phyloP scores from a whole-genome alignment of 371 early-diverging fungal species.

The Mortierella sp. region DNA sequence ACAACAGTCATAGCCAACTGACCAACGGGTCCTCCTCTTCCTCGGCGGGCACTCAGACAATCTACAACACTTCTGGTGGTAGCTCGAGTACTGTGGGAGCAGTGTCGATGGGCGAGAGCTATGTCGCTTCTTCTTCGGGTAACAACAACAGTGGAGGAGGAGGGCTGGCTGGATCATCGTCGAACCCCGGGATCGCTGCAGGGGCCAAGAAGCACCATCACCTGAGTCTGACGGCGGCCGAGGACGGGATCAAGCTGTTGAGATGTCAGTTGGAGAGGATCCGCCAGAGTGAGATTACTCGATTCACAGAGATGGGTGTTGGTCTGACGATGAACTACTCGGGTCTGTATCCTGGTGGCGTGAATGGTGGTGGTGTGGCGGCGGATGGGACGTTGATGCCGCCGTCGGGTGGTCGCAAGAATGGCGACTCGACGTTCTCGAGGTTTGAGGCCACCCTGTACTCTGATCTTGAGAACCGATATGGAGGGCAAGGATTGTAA shows the following conservation, averaged over 20 bases:
- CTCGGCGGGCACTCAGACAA: not conserved
- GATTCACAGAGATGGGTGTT: constrained; percentile 54
- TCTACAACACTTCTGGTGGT: not conserved
- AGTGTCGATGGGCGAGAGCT: constrained; percentile 19
- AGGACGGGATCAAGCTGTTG: constrained; percentile 54
- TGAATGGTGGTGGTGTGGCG: not conserved
- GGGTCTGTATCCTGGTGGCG: constrained; percentile 24
- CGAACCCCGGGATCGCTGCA: constrained; percentile 24
- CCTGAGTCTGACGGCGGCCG: constrained; percentile 49
- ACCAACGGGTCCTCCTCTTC: not conserved
- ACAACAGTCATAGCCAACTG: not conserved
- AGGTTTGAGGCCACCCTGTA: constrained; percentile 46
- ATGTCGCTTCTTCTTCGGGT: not conserved
- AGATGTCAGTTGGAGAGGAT: constrained; percentile 54
- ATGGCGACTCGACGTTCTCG: constrained; percentile 14
- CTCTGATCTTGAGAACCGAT: constrained; percentile 47
- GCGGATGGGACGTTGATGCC: not conserved
- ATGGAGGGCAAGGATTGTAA: constrained; percentile 10
- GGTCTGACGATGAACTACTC: constrained; percentile 50
- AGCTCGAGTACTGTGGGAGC: constrained; percentile 20
- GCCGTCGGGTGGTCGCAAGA: not conserved
- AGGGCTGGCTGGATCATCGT: constrained; percentile 2
- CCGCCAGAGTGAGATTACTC: constrained; percentile 52
- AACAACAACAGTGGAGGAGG: not conserved
- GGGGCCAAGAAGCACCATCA: constrained; percentile 53